These are phyloP conservation scores for Boletus rubescentipes DNA, from an alignment of 768 basidiomycete genomes.

Conservation along the genomic window DNA sequence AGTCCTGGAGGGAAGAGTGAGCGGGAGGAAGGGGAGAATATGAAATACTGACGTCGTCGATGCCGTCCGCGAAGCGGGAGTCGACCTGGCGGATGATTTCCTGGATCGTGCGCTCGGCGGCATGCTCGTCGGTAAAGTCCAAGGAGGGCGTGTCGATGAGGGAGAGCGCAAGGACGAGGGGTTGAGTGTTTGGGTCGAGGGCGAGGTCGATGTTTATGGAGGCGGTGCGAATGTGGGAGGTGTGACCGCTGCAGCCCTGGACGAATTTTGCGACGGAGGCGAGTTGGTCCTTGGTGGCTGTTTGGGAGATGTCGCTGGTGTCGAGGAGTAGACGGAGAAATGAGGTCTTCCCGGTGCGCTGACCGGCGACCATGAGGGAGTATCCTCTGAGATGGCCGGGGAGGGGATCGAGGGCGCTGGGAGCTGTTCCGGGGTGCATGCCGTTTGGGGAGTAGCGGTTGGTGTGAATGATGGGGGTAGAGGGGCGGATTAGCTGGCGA, in stretches of 20 bases:
- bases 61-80: conserved; percentile 65
- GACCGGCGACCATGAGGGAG: conserved; percentile 81
- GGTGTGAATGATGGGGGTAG: conserved; percentile 25
- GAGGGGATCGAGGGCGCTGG: conserved; percentile 28
- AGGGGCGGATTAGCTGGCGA: conserved; percentile 28
- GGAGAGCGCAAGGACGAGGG: conserved; percentile 57
- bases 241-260: conserved; percentile 70
- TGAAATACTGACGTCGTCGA: conserved; percentile 68
- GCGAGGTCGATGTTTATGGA: conserved; percentile 71
- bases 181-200: conserved; percentile 44
- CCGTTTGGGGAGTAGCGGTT: conserved; percentile 26
- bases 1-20: conserved; percentile 49
- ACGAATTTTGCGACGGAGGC: conserved; percentile 80
- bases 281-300: conserved; percentile 71
- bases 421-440: conserved; percentile 29
- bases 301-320: conserved; percentile 65
- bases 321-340: conserved; percentile 85
- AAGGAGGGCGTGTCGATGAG: conserved; percentile 83
- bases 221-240: conserved; percentile 67
- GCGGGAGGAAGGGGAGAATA: conserved; percentile 21
- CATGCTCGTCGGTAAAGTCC: conserved; percentile 65
- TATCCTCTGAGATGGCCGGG: conserved; percentile 38
- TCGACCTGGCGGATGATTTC: conserved; percentile 77
- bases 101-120: conserved; percentile 59
- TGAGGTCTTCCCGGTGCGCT: conserved; percentile 82